A percentile compares a stretch with the other conserved stretches of the same genome.
Conservation (phyloP, 1,139 yeast species). For the Suhomyces kunorum region DNA sequence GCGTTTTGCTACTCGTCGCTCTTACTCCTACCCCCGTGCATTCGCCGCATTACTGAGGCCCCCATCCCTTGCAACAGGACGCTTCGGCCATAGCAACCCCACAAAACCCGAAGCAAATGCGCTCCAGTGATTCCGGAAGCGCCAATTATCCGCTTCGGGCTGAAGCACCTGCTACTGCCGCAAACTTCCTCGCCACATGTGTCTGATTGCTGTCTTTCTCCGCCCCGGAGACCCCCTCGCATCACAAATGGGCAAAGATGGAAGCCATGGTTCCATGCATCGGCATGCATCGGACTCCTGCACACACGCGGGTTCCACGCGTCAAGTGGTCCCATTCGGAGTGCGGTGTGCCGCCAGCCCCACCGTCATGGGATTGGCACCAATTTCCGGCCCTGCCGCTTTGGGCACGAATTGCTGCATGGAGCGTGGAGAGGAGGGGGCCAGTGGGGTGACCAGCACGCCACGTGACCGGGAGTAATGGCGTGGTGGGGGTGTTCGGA, state of each 20-base stretch:
- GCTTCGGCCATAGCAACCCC: no score
- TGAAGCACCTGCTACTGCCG: no score
- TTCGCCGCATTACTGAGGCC: no score
- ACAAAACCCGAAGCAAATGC: no score
- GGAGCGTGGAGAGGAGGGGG: neutral
- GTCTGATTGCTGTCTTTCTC: neutral
- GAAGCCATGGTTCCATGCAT: conserved; percentile 3
- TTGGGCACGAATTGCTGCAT: conserved; percentile 1
- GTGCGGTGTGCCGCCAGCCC: conserved; percentile 5
- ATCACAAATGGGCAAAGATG: neutral
- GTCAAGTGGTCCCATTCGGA: conserved; percentile 7
- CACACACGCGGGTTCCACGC: conserved; percentile 6
- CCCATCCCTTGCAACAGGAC: no score
- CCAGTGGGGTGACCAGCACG: conserved; percentile 1
- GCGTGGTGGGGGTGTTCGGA: neutral
- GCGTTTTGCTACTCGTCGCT: no score
- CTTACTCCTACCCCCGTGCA: no score
- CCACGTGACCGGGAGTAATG: neutral
- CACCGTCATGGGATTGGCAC: neutral
- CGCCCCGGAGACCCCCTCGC: neutral
- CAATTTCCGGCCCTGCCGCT: conserved; percentile 1
- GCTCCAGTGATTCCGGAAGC: no score
- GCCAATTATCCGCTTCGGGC: no score
- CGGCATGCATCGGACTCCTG: neutral
- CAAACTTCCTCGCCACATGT: neutral